Conservation (phyloP, 352 stramenopile genomes). For the Pythium angustatum region DNA sequence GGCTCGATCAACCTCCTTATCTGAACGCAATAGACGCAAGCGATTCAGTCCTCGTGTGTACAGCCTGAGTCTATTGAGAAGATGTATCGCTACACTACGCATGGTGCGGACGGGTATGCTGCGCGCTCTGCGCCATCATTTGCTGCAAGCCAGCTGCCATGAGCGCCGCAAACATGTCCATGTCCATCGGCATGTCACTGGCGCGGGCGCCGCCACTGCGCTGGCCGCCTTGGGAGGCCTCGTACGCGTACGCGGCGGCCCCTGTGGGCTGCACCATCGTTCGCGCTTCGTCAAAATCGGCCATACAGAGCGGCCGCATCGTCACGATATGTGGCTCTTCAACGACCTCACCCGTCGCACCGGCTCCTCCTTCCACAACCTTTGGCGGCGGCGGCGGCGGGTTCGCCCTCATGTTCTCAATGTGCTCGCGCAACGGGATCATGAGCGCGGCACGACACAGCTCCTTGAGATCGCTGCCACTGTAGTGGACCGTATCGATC, state of each 20-base stretch:
- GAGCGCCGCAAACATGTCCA: conserved; percentile 80
- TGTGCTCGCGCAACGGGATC: conserved; percentile 86
- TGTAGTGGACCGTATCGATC: conserved; percentile 91
- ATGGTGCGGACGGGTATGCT: conserved; percentile 31
- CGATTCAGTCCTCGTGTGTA: background rate
- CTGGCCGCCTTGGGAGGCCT: conserved; percentile 45
- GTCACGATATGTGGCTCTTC: conserved; percentile 32
- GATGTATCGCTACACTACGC: conserved; percentile 5
- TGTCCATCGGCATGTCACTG: conserved; percentile 56
- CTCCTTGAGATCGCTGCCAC: conserved; percentile 94
- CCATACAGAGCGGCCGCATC: conserved; percentile 76
- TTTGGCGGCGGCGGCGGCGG: conserved; percentile 33
- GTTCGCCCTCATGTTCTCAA: conserved; percentile 58
- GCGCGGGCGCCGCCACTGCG: conserved; percentile 19
- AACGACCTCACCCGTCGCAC: conserved; percentile 30
- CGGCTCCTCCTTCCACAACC: conserved; percentile 15
- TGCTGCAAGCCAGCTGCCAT: conserved; percentile 85
- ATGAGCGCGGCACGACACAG: conserved; percentile 85
- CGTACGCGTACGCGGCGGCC: conserved; percentile 79
- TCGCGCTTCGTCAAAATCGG: conserved; percentile 83
- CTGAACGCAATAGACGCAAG: background rate
- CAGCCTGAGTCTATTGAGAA: conserved; percentile 9
- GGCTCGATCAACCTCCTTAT: background rate
- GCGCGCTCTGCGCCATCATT: conserved; percentile 57
- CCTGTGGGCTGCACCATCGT: conserved; percentile 87